These are phyloP conservation scores for Huiozyma sinensis DNA, from an alignment of 805 yeast genomes.

Conservation along the genomic window DNA sequence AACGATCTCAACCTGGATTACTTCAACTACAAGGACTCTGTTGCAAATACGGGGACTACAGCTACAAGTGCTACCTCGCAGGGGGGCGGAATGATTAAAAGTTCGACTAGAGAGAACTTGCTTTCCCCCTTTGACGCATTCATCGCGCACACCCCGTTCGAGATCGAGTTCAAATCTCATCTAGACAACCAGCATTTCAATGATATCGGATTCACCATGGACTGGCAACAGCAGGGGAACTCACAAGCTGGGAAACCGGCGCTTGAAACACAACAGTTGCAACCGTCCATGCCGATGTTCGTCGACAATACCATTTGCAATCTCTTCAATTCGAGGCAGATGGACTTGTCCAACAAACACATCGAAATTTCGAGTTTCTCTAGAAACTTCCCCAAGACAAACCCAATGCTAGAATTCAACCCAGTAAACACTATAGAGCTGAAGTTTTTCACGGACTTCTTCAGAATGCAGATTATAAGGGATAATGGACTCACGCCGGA, in stretches of 20 bases:
- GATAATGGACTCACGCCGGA: slow-evolving; percentile 42
- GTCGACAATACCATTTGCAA: slow-evolving; percentile 38
- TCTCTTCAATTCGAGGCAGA: slow-evolving; percentile 38
- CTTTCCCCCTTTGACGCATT: background rate
- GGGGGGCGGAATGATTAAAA: background rate
- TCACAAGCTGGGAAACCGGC: no score
- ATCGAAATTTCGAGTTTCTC: slow-evolving; percentile 5
- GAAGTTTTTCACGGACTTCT: slow-evolving; percentile 35
- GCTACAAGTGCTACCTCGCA: background rate
- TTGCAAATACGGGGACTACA: background rate
- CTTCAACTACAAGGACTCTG: slow-evolving; percentile 22
- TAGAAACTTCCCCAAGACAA: background rate
- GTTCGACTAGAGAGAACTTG: no score
- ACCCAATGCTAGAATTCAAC: background rate
- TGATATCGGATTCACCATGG: slow-evolving; percentile 43
- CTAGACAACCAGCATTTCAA: slow-evolving; percentile 34
- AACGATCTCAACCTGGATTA: slow-evolving; percentile 23
- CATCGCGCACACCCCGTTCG: slow-evolving; percentile 26
- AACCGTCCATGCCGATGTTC: background rate
- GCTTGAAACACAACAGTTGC: background rate
- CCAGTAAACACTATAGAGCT: background rate
- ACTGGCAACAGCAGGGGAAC: background rate
- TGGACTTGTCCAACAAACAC: slow-evolving; percentile 47
- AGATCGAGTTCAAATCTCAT: slow-evolving; percentile 40
- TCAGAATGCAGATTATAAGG: slow-evolving; percentile 43